Base-by-base conservation (phyloP, 345 rosid species). In the Populus alba region DNA sequence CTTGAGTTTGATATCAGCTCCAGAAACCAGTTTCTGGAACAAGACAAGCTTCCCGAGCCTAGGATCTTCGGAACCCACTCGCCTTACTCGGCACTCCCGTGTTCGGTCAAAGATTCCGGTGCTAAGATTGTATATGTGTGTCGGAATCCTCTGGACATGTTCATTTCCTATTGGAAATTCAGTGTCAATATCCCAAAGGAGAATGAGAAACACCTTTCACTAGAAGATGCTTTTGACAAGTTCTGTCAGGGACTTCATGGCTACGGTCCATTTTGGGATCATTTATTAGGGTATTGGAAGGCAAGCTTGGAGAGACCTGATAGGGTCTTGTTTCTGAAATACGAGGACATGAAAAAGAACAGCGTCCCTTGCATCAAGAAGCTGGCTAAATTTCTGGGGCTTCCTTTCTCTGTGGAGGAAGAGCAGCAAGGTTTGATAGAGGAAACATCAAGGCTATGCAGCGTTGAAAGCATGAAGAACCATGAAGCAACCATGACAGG, bases 381-480 rank as follows among this genome's bases (percentile, higher is more conserved):
- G 47, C 47, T 41, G 47, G 47, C 47, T 11, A 41, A 0, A 15
- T 41, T 41, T 12, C 13, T 41, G 47, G 47, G 72, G 83, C 83
- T 18, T 35, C 17, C 11, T 88, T 88, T 55, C 73, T 85, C 1
- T 82, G 74, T 15, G 70, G 66, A 57, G 51, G 81, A 0, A 51
- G 79, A n/a, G 72, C 7, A 2, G 88, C 83, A 9, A 79, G 81
- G 20, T 79, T 85, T 5, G 84, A 0, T 80, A 37, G 85, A 88
- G 3, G 57, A 85, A 22, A 66, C 83, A 29, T 7, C 79, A 0
- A 35, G 82, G 83, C 79, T 81, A 70, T 86, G 85, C n/a, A 83
- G 83, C 73, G 45, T 88, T 37, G 87, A 88, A 18, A 82, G 90
- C 85, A 68, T 88, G 0, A 86, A 85, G 71, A 82, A 53, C 77